A percentile compares a stretch with the other conserved stretches of the same genome.
Evolutionary conservation across 2,329 filamentous ascomycete genomes (phyloP).

Genomic region (Hymenoscyphus scutula): DNA sequence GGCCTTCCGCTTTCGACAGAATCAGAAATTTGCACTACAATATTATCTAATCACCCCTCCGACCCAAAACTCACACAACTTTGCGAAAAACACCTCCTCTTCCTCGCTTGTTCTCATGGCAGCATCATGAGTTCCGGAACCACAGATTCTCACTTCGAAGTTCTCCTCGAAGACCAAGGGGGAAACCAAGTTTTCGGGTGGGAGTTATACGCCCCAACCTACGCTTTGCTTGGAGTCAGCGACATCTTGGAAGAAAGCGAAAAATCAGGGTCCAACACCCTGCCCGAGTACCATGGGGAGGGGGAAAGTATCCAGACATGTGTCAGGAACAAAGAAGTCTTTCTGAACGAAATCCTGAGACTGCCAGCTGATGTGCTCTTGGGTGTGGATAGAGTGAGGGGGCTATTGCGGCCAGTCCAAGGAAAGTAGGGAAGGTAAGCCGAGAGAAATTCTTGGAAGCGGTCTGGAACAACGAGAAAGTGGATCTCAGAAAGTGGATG

Average conservation of each 20-base stretch:
- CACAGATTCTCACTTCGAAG: slow-evolving; percentile 8
- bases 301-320: slow-evolving; percentile 3
- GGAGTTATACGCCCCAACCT: slow-evolving; percentile 8
- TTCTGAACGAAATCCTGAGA: slow-evolving; percentile 8
- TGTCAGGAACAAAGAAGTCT: slow-evolving; percentile 7
- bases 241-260: slow-evolving; percentile 4
- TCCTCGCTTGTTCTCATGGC: slow-evolving; percentile 1
- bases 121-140: slow-evolving; percentile 12
- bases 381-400: slow-evolving; percentile 1
- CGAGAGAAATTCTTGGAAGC: too few relatives aligned
- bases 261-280: neutral
- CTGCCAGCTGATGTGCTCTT: slow-evolving; percentile 9
- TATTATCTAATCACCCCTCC: neutral
- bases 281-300: neutral
- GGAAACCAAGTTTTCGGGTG: slow-evolving; percentile 6
- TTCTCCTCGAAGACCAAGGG: slow-evolving; percentile 6
- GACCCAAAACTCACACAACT: neutral
- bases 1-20: neutral
- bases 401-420: slow-evolving; percentile 7
- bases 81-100: slow-evolving; percentile 8
- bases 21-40: slow-evolving; percentile 8
- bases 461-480: neutral
- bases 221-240: neutral
- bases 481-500: neutral
- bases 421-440: neutral